phyloP scores from a whole-genome alignment of 2,329 filamentous ascomycete species.

The Paraconiothyrium sp. region DNA sequence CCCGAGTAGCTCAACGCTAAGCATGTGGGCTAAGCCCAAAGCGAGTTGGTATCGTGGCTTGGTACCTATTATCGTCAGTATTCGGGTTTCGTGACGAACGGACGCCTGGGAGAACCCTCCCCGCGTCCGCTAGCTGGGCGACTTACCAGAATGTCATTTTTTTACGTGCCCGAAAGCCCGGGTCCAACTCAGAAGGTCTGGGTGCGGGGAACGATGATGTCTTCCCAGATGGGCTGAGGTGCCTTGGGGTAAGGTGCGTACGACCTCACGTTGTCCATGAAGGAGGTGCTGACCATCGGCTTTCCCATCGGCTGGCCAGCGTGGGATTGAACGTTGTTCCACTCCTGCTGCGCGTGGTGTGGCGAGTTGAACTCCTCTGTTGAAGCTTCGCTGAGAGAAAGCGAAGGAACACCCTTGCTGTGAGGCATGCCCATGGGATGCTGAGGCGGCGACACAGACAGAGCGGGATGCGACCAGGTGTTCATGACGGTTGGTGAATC shows the following conservation, averaged over 20 bases:
- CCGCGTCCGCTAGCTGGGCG: neutral
- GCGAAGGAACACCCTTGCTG: conserved; percentile 31
- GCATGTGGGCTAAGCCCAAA: conserved; percentile 4
- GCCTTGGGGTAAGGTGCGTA: conserved; percentile 22
- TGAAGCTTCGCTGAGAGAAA: conserved; percentile 39
- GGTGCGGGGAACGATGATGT: conserved; percentile 57
- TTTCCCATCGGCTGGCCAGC: conserved; percentile 49
- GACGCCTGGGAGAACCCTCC: conserved; percentile 61
- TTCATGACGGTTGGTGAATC: conserved; percentile 29
- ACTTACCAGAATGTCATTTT: conserved; percentile 17
- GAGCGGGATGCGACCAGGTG: conserved; percentile 28
- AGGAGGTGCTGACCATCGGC: conserved; percentile 31
- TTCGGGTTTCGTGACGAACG: conserved; percentile 8
- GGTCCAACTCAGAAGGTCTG: conserved; percentile 42
- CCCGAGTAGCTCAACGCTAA: conserved; percentile 1
- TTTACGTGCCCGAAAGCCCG: conserved; percentile 49
- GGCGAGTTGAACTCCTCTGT: conserved; percentile 35
- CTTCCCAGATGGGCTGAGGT: conserved; percentile 49
- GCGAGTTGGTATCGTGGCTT: neutral
- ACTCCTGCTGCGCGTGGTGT: conserved; percentile 55
- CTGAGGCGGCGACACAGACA: conserved; percentile 31
- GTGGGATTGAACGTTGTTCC: conserved; percentile 59
- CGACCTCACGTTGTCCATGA: conserved; percentile 53
- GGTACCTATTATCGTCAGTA: conserved; percentile 12
- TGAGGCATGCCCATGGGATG: conserved; percentile 24